phyloP scores from a whole-genome alignment of 1,284 basidiomycete species.

The Ustanciosporium gigantosporum region DNA sequence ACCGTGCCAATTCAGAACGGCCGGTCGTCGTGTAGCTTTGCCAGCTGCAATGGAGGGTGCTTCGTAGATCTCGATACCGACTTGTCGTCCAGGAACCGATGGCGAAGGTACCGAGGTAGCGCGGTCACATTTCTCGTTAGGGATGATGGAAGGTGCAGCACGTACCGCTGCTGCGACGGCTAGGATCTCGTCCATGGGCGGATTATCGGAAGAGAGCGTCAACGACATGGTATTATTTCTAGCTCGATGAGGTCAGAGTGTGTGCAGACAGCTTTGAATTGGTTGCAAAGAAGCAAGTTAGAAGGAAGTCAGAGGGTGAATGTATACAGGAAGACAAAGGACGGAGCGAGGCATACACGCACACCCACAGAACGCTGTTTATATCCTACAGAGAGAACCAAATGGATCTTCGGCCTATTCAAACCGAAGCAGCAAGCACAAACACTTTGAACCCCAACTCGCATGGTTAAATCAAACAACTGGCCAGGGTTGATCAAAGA shows the following conservation, averaged over 20 bases:
- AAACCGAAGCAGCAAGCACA: too few relatives aligned
- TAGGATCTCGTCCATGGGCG: neutral
- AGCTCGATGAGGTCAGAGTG: too few relatives aligned
- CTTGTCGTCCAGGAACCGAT: constrained; percentile 2
- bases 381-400: too few relatives aligned
- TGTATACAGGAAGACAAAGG: too few relatives aligned
- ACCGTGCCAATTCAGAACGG: constrained; percentile 35
- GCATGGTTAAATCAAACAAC: too few relatives aligned
- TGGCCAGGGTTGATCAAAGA: too few relatives aligned
- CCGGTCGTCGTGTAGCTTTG: constrained; percentile 6
- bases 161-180: neutral
- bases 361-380: too few relatives aligned
- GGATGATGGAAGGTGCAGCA: neutral
- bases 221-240: neutral
- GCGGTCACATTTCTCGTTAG: neutral
- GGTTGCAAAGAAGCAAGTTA: constrained; percentile 5
- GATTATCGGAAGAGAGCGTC: neutral
- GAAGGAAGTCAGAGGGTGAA: too few relatives aligned
- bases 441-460: too few relatives aligned
- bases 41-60: neutral
- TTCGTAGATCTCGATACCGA: constrained; percentile 17
- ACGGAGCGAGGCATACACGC: too few relatives aligned
- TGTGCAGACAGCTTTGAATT: constrained; percentile 9
- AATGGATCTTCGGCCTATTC: too few relatives aligned
- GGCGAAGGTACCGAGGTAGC: neutral